Base-by-base conservation (phyloP, 805 yeast species). In the Yamadazyma olivae region DNA sequence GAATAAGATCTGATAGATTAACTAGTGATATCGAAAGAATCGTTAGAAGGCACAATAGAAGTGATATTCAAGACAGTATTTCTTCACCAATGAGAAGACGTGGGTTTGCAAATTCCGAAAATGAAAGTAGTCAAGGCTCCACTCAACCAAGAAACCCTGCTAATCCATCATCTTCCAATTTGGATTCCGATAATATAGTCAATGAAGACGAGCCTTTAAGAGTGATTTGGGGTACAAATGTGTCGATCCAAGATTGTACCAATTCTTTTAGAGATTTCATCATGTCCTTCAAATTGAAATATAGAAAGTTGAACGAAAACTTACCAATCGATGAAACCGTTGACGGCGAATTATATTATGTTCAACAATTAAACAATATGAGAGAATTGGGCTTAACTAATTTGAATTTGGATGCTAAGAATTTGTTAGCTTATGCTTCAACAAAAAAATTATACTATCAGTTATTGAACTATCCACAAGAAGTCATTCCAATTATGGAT, bases 221-320 rank as follows among this genome's bases (percentile, higher is more conserved):
- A 51, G 95, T 93, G 36, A 91, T 93, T 53, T 93, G 99, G 99
- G 99, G 99, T 61, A 93, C 99, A 1, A 89, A 91, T 54, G 96
- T 93, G 18, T 83, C 95, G 32, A 90, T 93, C 53, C 86, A 80
- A 53, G 96, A 93, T 53, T 27, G 93, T 49, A 75, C 85, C 25
- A 83, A 79, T 47, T 73, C 76, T 33, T 91, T 93, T 64, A 72
- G 95, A 45, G 81, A 81, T 45, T 93, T 93, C 48, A 64, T 93
- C 50, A 81, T 84, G 81, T 77, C 83, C 17, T 93, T 89, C 70
- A 85, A 88, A 56, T 65, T 74, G 62, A 83, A 81, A 52, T 80
- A 85, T 59, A 74, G 97, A 41, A 77, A 75, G 48, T 53, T 56
- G 5, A 56, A 70, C 41, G 81, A 75, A 30, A 46, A 48, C 3